A percentile compares a stretch with the other conserved stretches of the same genome.
phyloP scores from a whole-genome alignment of 208 protist species.

The Plasmodiophora brassicae region DNA sequence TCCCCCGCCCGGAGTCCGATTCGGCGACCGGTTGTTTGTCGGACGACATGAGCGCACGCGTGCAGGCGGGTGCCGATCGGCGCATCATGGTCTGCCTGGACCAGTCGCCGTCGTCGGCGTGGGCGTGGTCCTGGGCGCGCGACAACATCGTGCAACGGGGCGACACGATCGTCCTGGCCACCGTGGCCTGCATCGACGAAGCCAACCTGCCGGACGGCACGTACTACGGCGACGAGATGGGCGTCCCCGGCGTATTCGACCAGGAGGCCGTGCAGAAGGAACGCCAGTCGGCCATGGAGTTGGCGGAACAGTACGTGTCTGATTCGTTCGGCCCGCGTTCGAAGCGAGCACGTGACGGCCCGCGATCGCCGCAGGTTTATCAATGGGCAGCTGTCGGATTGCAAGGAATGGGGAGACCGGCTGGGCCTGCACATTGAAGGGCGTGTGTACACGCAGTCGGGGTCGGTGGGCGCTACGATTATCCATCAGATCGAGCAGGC shows the following conservation, averaged over 20 bases:
- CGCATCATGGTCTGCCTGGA: constrained; percentile 33
- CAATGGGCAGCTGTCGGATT: not conserved
- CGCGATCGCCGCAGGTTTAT: too few species aligned
- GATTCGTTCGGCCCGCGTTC: too few species aligned
- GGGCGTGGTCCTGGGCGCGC: not conserved
- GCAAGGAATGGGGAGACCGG: not conserved
- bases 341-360: too few species aligned
- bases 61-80: too few species aligned
- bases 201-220: not conserved
- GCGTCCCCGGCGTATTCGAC: not conserved
- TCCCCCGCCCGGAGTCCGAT: too few species aligned
- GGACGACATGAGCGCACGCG: too few species aligned
- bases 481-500: not conserved
- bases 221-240: not conserved
- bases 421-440: not conserved
- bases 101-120: not conserved
- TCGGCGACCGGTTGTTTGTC: too few species aligned
- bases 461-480: not conserved
- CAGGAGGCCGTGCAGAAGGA: not conserved
- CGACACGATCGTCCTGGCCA: not conserved
- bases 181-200: not conserved
- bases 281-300: not conserved
- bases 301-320: too few species aligned
- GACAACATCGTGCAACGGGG: not conserved
- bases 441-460: not conserved